These are phyloP conservation scores for Candida maltosa DNA, from an alignment of 805 yeast genomes.

Conservation along the genomic window DNA sequence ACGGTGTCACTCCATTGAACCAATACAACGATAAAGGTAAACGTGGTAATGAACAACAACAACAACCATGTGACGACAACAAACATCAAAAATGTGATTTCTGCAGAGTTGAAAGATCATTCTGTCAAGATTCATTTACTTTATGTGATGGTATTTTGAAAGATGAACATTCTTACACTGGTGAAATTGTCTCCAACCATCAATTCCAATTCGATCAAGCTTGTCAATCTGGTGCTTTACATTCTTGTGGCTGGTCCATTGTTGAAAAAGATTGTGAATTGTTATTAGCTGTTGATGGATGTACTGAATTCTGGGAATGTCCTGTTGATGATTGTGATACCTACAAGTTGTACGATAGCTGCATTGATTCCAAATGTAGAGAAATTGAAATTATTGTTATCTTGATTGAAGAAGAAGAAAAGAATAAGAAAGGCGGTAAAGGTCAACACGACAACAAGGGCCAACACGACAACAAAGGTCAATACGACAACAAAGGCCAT, in stretches of 20 bases:
- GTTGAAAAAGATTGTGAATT: constrained; percentile 1
- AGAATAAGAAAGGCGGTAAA: too few relatives aligned
- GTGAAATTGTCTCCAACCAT: constrained; percentile 8
- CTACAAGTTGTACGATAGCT: constrained; percentile 4
- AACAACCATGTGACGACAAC: too few relatives aligned
- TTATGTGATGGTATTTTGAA: constrained; percentile 49
- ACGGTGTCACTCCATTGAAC: too few relatives aligned
- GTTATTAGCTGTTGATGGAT: constrained; percentile 1
- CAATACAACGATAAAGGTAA: too few relatives aligned
- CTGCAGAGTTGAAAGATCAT: too few relatives aligned
- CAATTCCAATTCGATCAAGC: constrained; percentile 8
- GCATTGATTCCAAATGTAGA: constrained; percentile 3
- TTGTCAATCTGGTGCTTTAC: background rate
- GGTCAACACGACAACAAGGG: too few relatives aligned
- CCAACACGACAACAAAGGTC: too few relatives aligned
- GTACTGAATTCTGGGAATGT: constrained; percentile 4
- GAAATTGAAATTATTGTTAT: constrained; percentile 3
- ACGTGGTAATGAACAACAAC: too few relatives aligned
- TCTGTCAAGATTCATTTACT: too few relatives aligned
- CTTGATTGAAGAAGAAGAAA: constrained; percentile 1
- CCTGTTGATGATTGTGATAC: constrained; percentile 2
- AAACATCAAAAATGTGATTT: too few relatives aligned
- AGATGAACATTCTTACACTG: constrained; percentile 5
- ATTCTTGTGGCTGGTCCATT: background rate
- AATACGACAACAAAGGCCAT: too few relatives aligned